Conservation (phyloP, 176 grass and related monocot species). For the Aechmea fasciata region DNA sequence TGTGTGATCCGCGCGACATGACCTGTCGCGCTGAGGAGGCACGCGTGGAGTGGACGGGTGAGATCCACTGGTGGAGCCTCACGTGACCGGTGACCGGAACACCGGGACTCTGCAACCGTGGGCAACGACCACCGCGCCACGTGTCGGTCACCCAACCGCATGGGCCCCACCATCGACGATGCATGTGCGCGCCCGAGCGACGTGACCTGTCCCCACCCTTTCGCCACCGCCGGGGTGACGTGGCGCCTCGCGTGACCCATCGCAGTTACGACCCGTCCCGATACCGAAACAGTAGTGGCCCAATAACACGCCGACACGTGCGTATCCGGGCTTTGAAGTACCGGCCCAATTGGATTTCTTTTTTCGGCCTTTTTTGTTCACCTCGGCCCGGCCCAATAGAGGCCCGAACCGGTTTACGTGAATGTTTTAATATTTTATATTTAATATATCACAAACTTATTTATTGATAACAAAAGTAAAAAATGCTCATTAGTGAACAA, state of each 20-base stretch:
- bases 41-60: neutral
- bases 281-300: no score
- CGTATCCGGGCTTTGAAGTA: no score
- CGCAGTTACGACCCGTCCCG: neutral
- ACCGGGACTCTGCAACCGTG: neutral
- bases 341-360: no score
- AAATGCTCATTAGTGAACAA: no score
- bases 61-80: neutral
- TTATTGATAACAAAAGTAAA: no score
- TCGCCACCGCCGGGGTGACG: neutral
- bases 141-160: neutral
- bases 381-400: no score
- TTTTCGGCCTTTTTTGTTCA: no score
- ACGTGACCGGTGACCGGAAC: neutral
- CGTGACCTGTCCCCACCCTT: no score
- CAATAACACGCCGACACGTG: no score
- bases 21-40: neutral
- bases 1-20: neutral
- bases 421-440: no score
- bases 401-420: no score
- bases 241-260: neutral
- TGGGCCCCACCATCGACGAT: neutral
- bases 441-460: no score
- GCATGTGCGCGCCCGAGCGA: constrained; percentile 6
- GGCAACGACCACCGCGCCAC: neutral